Percentiles rank a stretch among this genome's conserved stretches.
phyloP scores from a whole-genome alignment of 495 filamentous ascomycete genomes.

The Lasiosphaeria ovina region DNA sequence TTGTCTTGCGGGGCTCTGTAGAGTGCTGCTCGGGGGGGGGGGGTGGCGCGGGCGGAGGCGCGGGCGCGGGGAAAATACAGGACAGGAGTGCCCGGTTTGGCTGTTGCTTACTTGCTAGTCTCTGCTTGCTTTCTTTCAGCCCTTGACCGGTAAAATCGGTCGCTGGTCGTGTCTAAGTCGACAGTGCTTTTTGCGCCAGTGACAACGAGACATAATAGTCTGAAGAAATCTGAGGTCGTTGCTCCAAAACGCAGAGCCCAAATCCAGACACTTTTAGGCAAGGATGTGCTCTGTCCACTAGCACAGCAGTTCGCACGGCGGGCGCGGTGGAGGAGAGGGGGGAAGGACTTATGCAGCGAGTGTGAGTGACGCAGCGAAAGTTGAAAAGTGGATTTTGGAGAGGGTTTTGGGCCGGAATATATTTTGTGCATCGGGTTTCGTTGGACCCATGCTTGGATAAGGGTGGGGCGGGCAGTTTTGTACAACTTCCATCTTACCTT shows the following conservation, averaged over 20 bases:
- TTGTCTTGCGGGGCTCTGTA: too few species aligned
- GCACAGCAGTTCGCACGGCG: neutral
- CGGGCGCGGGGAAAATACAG: too few species aligned
- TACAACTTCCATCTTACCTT: too few species aligned
- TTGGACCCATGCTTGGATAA: too few species aligned
- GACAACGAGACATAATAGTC: conserved; percentile 22
- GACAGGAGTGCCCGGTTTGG: neutral
- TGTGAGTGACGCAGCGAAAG: conserved; percentile 4
- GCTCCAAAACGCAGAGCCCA: neutral
- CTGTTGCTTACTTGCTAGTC: neutral
- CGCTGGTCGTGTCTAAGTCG: conserved; percentile 14
- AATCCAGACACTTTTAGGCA: too few species aligned
- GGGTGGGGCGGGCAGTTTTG: too few species aligned
- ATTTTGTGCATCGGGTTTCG: conserved; percentile 21
- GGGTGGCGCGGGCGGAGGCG: too few species aligned
- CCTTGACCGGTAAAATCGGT: conserved; percentile 7
- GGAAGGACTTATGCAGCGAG: neutral
- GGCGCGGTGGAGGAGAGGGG: too few species aligned
- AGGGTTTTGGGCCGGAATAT: conserved; percentile 14
- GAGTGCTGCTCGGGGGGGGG: too few species aligned
- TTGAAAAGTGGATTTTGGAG: conserved; percentile 18
- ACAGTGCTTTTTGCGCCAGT: conserved; percentile 13
- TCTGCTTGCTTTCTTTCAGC: conserved; percentile 9
- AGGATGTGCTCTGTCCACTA: conserved; percentile 2
- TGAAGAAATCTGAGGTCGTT: neutral